Evolutionary conservation across 2,329 filamentous ascomycete species (phyloP).

Genomic region (Nemania sp.): DNA sequence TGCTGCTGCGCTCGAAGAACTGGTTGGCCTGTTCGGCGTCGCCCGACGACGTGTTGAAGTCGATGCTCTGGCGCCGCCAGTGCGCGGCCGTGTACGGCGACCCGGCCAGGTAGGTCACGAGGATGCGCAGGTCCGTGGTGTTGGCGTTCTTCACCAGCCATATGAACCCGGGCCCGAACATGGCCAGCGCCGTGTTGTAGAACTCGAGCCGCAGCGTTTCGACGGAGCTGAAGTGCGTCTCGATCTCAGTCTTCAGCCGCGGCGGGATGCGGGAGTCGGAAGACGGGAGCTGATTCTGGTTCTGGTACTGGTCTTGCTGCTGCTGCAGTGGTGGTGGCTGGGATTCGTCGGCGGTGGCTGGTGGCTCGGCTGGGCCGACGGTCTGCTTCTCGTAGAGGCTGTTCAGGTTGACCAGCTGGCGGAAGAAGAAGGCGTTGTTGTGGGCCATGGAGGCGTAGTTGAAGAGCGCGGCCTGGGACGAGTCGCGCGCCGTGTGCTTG

Average conservation of each 20-base stretch:
- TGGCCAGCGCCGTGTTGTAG: slow-evolving; percentile 76
- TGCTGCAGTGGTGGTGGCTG: not conserved
- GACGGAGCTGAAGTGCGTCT: slow-evolving; percentile 75
- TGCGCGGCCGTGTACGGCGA: slow-evolving; percentile 85
- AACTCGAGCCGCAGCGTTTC: slow-evolving; percentile 82
- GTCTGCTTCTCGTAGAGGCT: not conserved
- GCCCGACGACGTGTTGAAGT: slow-evolving; percentile 67
- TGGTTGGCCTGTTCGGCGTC: slow-evolving; percentile 40
- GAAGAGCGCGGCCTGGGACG: slow-evolving; percentile 77
- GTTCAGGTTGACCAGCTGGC: slow-evolving; percentile 47
- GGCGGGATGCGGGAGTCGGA: slow-evolving; percentile 53
- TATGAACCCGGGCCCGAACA: slow-evolving; percentile 97
- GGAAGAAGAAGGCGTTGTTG: slow-evolving; percentile 88
- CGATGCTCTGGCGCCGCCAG: slow-evolving; percentile 69
- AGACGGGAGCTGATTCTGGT: slow-evolving; percentile 17
- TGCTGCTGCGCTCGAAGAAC: slow-evolving; percentile 46
- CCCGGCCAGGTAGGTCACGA: slow-evolving; percentile 89
- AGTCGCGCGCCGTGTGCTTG: slow-evolving; percentile 76
- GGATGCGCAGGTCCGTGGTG: slow-evolving; percentile 61
- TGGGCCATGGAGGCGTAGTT: slow-evolving; percentile 96
- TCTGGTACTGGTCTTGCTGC: slow-evolving; percentile 17
- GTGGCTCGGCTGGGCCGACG: slow-evolving; percentile 3
- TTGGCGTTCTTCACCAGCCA: slow-evolving; percentile 75
- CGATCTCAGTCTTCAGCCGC: slow-evolving; percentile 61
- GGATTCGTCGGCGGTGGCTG: not conserved